Evolutionary conservation across 2,329 filamentous ascomycete species (phyloP).

Genomic region (Penicillium sclerotiorum): DNA sequence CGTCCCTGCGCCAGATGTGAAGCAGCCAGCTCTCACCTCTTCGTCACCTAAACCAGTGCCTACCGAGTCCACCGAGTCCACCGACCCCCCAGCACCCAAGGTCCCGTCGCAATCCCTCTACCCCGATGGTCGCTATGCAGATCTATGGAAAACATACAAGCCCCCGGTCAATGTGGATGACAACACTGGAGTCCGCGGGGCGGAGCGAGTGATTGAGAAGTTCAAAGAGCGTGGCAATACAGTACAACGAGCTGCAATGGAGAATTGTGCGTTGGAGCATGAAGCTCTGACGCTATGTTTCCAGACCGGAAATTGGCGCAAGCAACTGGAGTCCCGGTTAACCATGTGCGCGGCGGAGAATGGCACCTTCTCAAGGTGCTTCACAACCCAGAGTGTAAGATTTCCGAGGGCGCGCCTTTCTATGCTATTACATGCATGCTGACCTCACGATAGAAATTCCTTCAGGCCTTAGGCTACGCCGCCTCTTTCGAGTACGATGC

Average conservation of each 20-base stretch:
- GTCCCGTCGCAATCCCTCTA: conserved; percentile 60
- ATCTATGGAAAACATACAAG: conserved; percentile 91
- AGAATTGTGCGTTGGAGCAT: conserved; percentile 91
- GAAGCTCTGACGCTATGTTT: conserved; percentile 82
- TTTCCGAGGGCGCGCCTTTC: no score
- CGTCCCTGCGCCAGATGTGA: conserved; percentile 38
- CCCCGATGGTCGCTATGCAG: conserved; percentile 73
- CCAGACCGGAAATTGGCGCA: conserved; percentile 66
- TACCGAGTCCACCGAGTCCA: conserved; percentile 28
- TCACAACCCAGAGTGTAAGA: conserved; percentile 78
- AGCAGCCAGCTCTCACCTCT: conserved; percentile 24
- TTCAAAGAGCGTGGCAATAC: conserved; percentile 80
- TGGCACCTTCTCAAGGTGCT: conserved; percentile 79
- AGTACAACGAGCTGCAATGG: conserved; percentile 79
- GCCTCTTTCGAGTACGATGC: conserved; percentile 65
- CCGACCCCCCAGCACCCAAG: conserved; percentile 35
- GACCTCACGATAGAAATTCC: conserved; percentile 64
- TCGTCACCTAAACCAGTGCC: conserved; percentile 18
- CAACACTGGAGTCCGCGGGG: conserved; percentile 72
- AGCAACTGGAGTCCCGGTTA: conserved; percentile 57
- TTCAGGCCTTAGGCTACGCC: conserved; percentile 88
- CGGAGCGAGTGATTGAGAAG: conserved; percentile 78
- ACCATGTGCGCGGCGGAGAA: conserved; percentile 82
- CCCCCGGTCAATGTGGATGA: conserved; percentile 68
- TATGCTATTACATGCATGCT: background rate